phyloP scores from a whole-genome alignment of 2,329 filamentous ascomycete species.

The Fusarium sp. region DNA sequence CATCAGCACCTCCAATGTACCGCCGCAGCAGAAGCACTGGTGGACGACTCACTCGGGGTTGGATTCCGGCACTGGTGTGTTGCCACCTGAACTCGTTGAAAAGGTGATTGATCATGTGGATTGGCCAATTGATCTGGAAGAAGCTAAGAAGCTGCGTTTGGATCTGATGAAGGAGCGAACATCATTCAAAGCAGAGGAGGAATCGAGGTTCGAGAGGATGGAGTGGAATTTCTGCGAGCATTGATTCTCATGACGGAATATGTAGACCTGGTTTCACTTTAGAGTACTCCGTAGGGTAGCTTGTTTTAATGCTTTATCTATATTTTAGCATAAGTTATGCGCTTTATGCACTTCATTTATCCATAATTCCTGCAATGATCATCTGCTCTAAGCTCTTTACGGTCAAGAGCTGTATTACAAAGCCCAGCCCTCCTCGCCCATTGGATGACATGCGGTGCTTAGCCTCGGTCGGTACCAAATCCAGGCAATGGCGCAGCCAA shows the following conservation, averaged over 20 bases:
- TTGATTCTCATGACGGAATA: background rate
- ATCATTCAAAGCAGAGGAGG: background rate
- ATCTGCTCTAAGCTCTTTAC: background rate
- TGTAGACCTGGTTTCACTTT: background rate
- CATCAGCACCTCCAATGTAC: background rate
- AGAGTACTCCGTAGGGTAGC: background rate
- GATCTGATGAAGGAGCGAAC: background rate
- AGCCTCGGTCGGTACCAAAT: background rate
- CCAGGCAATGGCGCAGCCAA: background rate
- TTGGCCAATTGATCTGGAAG: background rate
- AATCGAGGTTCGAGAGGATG: background rate
- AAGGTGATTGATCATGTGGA: background rate
- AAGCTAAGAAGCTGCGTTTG: background rate
- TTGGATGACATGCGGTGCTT: background rate
- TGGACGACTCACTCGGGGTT: background rate
- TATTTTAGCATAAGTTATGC: background rate
- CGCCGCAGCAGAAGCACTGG: constrained; percentile 8
- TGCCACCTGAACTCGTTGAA: background rate
- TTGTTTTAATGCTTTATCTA: background rate
- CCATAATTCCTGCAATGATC: rapidly evolving
- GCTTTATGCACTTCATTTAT: background rate
- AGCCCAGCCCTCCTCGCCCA: background rate
- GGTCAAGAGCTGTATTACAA: background rate
- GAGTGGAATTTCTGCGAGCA: constrained; percentile 1
- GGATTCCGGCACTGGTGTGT: rapidly evolving